Base-by-base conservation (phyloP, 2,329 filamentous ascomycete genomes). In the Massarina eburnea region DNA sequence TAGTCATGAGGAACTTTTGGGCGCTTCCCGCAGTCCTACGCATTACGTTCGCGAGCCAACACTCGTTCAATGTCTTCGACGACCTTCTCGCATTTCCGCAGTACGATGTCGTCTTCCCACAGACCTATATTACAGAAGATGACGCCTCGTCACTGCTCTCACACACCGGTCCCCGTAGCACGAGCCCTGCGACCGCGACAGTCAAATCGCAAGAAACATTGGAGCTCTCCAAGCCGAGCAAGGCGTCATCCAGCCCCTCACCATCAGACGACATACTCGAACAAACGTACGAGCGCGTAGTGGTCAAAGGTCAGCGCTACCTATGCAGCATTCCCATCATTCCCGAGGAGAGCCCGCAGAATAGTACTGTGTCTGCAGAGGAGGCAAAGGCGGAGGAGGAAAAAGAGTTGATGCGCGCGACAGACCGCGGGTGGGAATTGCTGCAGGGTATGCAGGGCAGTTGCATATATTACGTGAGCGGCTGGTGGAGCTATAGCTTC, bases 401-500 rank as follows among this genome's bases (percentile, higher is more conserved):
- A 49, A 86, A 85, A 52, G 91, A 96, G 70, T 79, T 95, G 8
- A 82, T 80, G 32, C 83, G 88, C 20, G 91, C 91, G 1, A 88
- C 86, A 1, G 80, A 83, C 24, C 84, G 84, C 39, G 91, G 91
- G 5, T 88, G 89, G 80, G 87, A 94, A 61, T 78, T 96, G 18
- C 76, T 96, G 40, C 80, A 82, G 53, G 83, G 85, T 20, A 85
- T 96, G 71, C 81, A 91, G 42, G 87, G 85, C 3, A 80, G 81
- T 40, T 96, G 91, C 69, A 81, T 96, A 52, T 95, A 92, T 74
- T 88, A 83, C 67, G 74, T 91, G 54, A 88, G 84, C 1, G 91
- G 91, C 0, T 96, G 91, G 91, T 96, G 91, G 91, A 94, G 88
- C 64, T 96, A 96, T 72, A 88, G 86, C 58, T 96, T 96, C 70